Evolutionary conservation across 257 asterid genomes (phyloP), one percentile per base, ranked within the genome.

Genomic region (Salvia miltiorrhiza): DNA sequence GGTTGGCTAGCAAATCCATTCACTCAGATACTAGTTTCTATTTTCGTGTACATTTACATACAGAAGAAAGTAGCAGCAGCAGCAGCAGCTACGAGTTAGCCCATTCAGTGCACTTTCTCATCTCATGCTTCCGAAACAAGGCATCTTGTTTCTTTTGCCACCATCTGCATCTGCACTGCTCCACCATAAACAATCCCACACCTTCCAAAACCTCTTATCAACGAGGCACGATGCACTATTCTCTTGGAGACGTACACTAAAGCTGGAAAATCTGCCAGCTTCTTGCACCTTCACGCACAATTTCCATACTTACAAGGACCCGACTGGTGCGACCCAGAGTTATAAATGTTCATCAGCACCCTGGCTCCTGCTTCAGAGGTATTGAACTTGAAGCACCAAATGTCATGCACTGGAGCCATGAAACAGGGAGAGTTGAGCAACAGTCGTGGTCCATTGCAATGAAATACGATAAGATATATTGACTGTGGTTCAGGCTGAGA

Each of bases 301-400:
- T 21, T 56, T 53, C 76, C 60, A 64, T 79, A 74, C 86, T n/a
- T n/a, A n/a, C n/a, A 85, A 69, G 53, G 63, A 75, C 74, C 77
- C 67, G 77, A 41, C 65, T 73, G 48, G 76, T 68, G 70, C 56
- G 47, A 67, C 61, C 73, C 57, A n/a, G 32, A 43, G 78, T 58
- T 44, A 45, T 64, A 40, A 78, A 41, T 62, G 20, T 48, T 35
- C 63, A 79, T 87, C 86, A 87, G 76, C 80, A 87, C 24, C 90
- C 90, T 26, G 90, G 92, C 71, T 89, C 96, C 79, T 80, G 92
- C 78, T 89, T 87, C 81, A 82, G 72, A 63, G 76, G 83, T 79
- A 85, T 70, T 74, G 82, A 76, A 59, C 84, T 76, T 33, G 86
- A 79, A 57, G 84, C 78, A 21, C 88, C 86, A 71, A 87, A 80